Evolutionary conservation across 768 basidiomycete species (phyloP), one percentile per base, ranked within the genome.

Genomic region (Gymnopilus junonius): DNA sequence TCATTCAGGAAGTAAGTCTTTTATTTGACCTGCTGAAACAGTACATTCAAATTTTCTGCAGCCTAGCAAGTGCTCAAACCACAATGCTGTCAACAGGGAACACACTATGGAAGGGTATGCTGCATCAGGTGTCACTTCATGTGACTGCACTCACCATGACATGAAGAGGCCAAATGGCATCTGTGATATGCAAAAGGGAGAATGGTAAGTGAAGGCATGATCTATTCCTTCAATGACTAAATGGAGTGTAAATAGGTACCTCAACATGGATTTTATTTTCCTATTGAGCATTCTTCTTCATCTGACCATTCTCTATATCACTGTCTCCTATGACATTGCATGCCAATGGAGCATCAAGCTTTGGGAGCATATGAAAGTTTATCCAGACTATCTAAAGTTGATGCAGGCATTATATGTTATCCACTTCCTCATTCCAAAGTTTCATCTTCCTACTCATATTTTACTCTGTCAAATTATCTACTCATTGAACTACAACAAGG

Each of bases 151-250:
- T 1, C 60, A 70, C 8, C 75, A 76, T 48, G 68, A 73, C 53
- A 65, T 75, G 58, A 68, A 70, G 35, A 64, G 67, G 2, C 69
- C 70, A 4, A 66, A 35, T 21, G 65, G 67, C 6, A 62, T 77
- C 1, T 75, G 74, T 29, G 73, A 75, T 63, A 50, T 78, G 2
- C 77, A 78, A 54, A 71, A 73, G 31, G 76, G 75, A 12, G 77
- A 77, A 69, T 32, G 70, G 75, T 76, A 53, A 20, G 70, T 46
- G n/a, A n/a, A 27, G 17, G 4, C 14, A 31, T 29, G 32, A 25
- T 57, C 32, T 14, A 23, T 14, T 37, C 25, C 27, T 40, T 23
- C 32, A 20, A 14, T 43, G 12, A 27, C 7, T n/a, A 61, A 45
- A 29, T 17, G 21, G 25, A 14, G 25, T 20, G n/a, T n/a, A n/a